phyloP scores from a whole-genome alignment of 495 filamentous ascomycete species.

The Annulohypoxylon nitens region DNA sequence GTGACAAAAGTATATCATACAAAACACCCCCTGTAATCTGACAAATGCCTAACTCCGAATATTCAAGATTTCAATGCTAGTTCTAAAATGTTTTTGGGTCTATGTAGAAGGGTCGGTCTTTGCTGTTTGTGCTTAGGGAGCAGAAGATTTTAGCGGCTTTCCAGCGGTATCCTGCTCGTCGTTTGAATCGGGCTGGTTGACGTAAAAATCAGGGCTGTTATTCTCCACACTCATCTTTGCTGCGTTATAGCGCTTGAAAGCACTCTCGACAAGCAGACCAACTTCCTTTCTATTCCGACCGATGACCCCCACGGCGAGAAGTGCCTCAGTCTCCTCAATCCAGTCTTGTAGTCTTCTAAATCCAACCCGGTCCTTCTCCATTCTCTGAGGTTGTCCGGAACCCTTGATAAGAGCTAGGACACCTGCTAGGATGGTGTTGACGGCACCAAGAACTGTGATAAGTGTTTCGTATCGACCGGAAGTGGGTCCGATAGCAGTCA shows the following conservation, averaged over 20 bases:
- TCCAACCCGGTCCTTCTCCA: slow-evolving; percentile 58
- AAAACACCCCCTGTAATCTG: neutral
- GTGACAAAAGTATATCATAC: neutral
- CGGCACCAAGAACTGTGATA: slow-evolving; percentile 62
- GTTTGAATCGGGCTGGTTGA: slow-evolving; percentile 42
- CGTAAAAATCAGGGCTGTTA: slow-evolving; percentile 59
- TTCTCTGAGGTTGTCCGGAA: slow-evolving; percentile 57
- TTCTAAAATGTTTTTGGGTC: neutral
- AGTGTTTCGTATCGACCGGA: slow-evolving; percentile 53
- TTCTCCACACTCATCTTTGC: slow-evolving; percentile 59
- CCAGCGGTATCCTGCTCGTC: slow-evolving; percentile 27
- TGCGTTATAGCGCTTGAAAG: slow-evolving; percentile 61
- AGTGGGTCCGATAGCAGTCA: slow-evolving; percentile 61
- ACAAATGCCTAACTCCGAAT: slow-evolving; percentile 2
- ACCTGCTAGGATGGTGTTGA: slow-evolving; percentile 65
- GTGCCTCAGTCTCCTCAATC: slow-evolving; percentile 55
- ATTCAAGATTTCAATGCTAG: neutral
- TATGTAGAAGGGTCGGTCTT: neutral
- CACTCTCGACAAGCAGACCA: slow-evolving; percentile 58
- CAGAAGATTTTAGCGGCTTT: slow-evolving; percentile 24
- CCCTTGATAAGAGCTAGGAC: slow-evolving; percentile 62
- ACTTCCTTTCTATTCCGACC: slow-evolving; percentile 60
- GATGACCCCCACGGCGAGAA: slow-evolving; percentile 56
- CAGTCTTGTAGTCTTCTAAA: slow-evolving; percentile 57
- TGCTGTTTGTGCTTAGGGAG: neutral